Base-by-base conservation (phyloP, 2,329 filamentous ascomycete species). In the Teratosphaeria viscida region DNA sequence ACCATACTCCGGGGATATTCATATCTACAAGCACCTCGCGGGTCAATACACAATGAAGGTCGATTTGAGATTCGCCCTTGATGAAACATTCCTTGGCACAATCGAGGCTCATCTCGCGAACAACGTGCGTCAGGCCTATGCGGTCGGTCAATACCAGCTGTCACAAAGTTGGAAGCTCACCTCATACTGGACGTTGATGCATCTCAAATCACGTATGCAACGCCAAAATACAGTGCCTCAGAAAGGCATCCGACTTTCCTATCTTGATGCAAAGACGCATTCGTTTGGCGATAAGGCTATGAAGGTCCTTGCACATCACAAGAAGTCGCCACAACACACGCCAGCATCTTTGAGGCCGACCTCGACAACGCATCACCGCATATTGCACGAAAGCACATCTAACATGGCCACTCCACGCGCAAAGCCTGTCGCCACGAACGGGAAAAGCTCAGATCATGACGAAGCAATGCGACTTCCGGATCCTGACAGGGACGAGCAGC, bases 131-230 rank as follows among this genome's bases (percentile, higher is more conserved):
- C 76, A 79, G 63, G 81, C 81, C 29, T 76, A 82, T 62, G 72
- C 75, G 59, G 76, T 77, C 37, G 60, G 60, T 14, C 37, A 54
- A 16, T 59, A 58, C 63, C 76, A 79, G 58, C 72, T 82, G 54
- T 80, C 83, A 35, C 80, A 85, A 63, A 82, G 81, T 23, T 86
- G 83, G 83, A 78, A 77, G 58, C 77, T 85, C 26, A 70, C 84
- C 37, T 79, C 78, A 58, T 75, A 77, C 59, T 76, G 78, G 29
- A 34, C 54, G 12, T 10, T 54, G 23, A 32, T n/a, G 12, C 58
- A 63, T 35, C 55, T 62, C 39, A 58, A 60, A n/a, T 47, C 23
- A 5, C 52, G 61, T 16, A 52, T 52, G 23, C 29, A 23, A 16
- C 43, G 23, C n/a, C 34, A 56, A 34, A 39, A 16, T 12, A n/a